These are phyloP conservation scores for Jamesozyma piceae DNA, from an alignment of 805 yeast species.

Conservation along the genomic window DNA sequence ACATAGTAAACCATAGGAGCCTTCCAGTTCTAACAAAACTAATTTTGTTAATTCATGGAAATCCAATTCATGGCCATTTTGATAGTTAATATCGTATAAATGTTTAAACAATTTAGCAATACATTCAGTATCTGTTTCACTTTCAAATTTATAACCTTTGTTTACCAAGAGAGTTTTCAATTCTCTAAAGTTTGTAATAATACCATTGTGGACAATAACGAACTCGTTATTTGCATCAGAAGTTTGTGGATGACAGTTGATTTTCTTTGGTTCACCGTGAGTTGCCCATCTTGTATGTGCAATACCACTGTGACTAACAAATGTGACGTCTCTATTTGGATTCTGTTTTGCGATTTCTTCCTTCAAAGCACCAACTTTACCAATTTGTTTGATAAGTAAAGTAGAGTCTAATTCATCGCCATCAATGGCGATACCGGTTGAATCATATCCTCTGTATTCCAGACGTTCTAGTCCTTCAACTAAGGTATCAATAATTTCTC, in stretches of 20 bases:
- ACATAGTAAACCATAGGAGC: slow-evolving; percentile 92
- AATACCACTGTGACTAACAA: slow-evolving; percentile 85
- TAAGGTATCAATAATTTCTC: slow-evolving; percentile 82
- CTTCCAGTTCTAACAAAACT: slow-evolving; percentile 87
- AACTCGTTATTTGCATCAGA: slow-evolving; percentile 79
- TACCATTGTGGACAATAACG: slow-evolving; percentile 94
- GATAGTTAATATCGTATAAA: slow-evolving; percentile 65
- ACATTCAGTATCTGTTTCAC: slow-evolving; percentile 96
- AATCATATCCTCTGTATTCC: slow-evolving; percentile 97
- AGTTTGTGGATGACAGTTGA: slow-evolving; percentile 93
- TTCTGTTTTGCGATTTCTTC: slow-evolving; percentile 45
- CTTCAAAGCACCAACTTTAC: slow-evolving; percentile 79
- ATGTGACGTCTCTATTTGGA: slow-evolving; percentile 52
- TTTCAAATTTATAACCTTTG: slow-evolving; percentile 76
- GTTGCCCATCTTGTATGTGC: slow-evolving; percentile 99
- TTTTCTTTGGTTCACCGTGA: slow-evolving; percentile 82
- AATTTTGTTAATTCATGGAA: slow-evolving; percentile 88
- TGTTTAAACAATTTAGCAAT: slow-evolving; percentile 93
- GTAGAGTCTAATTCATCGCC: slow-evolving; percentile 72
- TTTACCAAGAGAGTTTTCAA: slow-evolving; percentile 69
- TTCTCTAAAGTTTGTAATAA: slow-evolving; percentile 90
- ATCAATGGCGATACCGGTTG: slow-evolving; percentile 92
- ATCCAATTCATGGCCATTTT: slow-evolving; percentile 72
- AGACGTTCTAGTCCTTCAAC: slow-evolving; percentile 79
- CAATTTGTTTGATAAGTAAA: slow-evolving; percentile 71